Conservation (phyloP, 139 green algal species). For the Parachlorella kessleri region DNA sequence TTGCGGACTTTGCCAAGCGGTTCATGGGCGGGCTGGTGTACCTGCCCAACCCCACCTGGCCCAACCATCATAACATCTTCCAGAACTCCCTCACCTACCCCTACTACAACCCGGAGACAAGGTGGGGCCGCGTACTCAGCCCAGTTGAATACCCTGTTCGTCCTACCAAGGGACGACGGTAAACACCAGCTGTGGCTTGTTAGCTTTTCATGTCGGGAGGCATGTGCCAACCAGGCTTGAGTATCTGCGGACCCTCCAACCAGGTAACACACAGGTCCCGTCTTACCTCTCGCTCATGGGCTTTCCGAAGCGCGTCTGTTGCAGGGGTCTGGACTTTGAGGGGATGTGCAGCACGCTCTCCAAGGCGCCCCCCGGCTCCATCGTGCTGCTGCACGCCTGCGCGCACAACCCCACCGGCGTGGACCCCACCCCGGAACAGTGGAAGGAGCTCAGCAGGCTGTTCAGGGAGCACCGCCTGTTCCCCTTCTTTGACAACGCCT, state of each 20-base stretch:
- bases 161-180: no score
- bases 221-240: no score
- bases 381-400: conserved; percentile 93
- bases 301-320: no score
- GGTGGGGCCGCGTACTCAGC: no score
- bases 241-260: no score
- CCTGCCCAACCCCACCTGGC: conserved; percentile 74
- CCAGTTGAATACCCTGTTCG: no score
- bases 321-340: conserved; percentile 81
- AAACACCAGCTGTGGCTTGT: no score
- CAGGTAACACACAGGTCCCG: no score
- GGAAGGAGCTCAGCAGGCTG: conserved; percentile 15
- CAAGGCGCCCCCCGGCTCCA: conserved; percentile 60
- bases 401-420: conserved; percentile 95
- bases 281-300: no score
- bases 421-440: conserved; percentile 82
- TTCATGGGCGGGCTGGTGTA: conserved; percentile 47
- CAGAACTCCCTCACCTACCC: conserved; percentile 54
- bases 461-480: conserved; percentile 80
- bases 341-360: conserved; percentile 53
- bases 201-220: no score
- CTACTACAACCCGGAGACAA: conserved; percentile 90
- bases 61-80: conserved; percentile 75
- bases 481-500: conserved; percentile 94
- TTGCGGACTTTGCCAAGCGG: conserved; percentile 85